Base-by-base conservation (phyloP, 2,329 filamentous ascomycete species). In the Arthrobotrys megalospora region DNA sequence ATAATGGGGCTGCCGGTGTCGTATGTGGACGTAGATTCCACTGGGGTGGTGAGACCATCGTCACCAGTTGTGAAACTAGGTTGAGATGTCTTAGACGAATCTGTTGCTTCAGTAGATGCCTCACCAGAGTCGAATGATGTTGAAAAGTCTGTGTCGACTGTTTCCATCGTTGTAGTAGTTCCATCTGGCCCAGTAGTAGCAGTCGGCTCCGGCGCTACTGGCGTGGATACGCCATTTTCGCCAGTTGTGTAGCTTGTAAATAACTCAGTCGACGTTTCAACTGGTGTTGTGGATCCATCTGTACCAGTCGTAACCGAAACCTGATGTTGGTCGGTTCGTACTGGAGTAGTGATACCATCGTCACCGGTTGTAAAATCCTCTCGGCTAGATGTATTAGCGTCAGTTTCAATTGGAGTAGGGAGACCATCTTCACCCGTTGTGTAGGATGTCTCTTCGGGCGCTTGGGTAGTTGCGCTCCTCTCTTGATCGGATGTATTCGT, bases 221-320 rank as follows among this genome's bases (percentile, higher is more conserved):
- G 62, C 1, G 62, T 66, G 8, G 43, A 38, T 0, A 21, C 6
- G 7, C 32, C 45, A n/a, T 66, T 14, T n/a, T 52, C 45, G 3
- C 45, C 62, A 12, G 45, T 52, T 0, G 62, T 66, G 36, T 50
- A 52, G 24, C n/a, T 52, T 6, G 11, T 43, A 1, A 36, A 19
- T 1, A 6, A n/a, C 21, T 24, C 10, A 11, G 11, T 12, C 16
- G 19, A 3, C 3, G 8, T 19, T n/a, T 43, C 64, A 43, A 43
- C 43, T 10, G 66, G 24, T 11, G 52, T 62, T 11, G n/a, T 50
- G 14, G 16, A 19, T 16, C 43, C 43, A 62, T 70, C 43, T 32
- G 21, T 11, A 4, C 24, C 41, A 1, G 50, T 58, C 4, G 65
- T 48, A 14, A 36, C 8, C 2, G 63, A 48, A 32, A 50, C 34